Evolutionary conservation across 2,329 filamentous ascomycete species (phyloP).

Genomic region (Pseudocercospora musae): DNA sequence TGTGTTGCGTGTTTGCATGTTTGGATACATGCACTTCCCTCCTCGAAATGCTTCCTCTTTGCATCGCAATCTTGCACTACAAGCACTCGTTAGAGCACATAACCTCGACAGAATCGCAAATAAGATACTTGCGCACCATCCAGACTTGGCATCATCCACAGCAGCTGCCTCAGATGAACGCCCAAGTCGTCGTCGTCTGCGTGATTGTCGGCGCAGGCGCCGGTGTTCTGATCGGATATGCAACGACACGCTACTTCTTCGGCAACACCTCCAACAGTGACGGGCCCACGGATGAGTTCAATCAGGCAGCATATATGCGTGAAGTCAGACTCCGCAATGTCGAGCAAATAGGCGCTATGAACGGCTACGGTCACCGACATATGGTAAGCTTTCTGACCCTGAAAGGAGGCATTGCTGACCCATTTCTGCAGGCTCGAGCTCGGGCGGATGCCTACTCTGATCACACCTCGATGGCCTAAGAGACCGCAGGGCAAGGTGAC

Average conservation of each 20-base stretch:
- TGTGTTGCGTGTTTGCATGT: not conserved
- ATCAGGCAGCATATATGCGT: constrained; percentile 31
- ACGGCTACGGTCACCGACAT: constrained; percentile 14
- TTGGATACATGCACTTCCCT: not conserved
- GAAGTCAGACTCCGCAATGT: constrained; percentile 27
- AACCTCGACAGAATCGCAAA: not conserved
- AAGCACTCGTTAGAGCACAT: not conserved
- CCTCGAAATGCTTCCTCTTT: not conserved
- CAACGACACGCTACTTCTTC: constrained; percentile 23
- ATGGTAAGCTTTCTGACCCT: constrained; percentile 5
- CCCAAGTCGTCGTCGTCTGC: constrained; percentile 19
- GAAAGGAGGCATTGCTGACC: not conserved
- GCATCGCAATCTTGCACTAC: not conserved
- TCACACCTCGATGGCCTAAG: not conserved
- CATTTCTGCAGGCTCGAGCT: not conserved
- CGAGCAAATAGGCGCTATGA: constrained; percentile 16
- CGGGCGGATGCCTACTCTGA: not conserved
- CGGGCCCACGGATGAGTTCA: constrained; percentile 10
- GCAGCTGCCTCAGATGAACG: not conserved
- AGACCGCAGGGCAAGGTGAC: not conserved
- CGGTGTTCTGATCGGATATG: constrained; percentile 24
- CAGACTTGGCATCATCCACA: not conserved
- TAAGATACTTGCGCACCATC: not conserved
- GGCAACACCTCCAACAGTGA: not conserved
- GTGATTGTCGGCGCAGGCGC: constrained; percentile 24